These are phyloP conservation scores for Buddleja alternifolia DNA, from an alignment of 257 asterid genomes.

Conservation along the genomic window DNA sequence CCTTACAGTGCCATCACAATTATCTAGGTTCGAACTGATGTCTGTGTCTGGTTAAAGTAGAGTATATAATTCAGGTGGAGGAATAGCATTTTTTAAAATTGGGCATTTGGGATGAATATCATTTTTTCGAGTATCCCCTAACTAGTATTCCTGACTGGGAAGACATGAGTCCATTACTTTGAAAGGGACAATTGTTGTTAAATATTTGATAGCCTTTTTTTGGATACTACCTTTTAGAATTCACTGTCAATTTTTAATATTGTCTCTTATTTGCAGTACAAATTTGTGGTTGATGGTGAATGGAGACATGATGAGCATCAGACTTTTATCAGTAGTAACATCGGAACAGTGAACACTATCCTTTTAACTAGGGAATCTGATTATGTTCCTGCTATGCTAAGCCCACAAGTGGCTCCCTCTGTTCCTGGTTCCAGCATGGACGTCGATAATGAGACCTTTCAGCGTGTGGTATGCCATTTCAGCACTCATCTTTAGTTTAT, in stretches of 20 bases:
- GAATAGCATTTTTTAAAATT: background rate
- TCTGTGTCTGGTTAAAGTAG: background rate
- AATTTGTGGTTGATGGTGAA: conserved; percentile 95
- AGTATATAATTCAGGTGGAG: background rate
- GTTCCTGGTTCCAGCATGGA: conserved; percentile 83
- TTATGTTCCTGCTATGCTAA: conserved; percentile 44
- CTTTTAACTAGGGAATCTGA: conserved; percentile 69
- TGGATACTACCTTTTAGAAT: conserved; percentile 3
- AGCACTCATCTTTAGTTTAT: background rate
- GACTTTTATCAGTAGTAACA: conserved; percentile 66
- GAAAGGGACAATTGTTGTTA: background rate
- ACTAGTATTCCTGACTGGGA: background rate
- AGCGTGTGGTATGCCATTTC: conserved; percentile 65
- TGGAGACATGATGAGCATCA: conserved; percentile 92
- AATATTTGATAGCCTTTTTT: conserved; percentile 13
- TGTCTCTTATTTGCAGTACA: conserved; percentile 62
- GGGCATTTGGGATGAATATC: background rate
- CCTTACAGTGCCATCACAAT: background rate
- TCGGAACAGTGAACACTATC: conserved; percentile 80
- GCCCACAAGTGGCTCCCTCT: conserved; percentile 55
- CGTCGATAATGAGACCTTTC: conserved; percentile 79
- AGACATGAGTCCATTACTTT: background rate
- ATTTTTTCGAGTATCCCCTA: background rate
- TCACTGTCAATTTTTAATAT: background rate
- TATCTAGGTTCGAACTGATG: background rate